A percentile compares a stretch with the other conserved stretches of the same genome.
These are phyloP conservation scores for Berkeleyomyces rouxiae DNA, from an alignment of 2,329 filamentous ascomycete genomes.

Conservation along the genomic window DNA sequence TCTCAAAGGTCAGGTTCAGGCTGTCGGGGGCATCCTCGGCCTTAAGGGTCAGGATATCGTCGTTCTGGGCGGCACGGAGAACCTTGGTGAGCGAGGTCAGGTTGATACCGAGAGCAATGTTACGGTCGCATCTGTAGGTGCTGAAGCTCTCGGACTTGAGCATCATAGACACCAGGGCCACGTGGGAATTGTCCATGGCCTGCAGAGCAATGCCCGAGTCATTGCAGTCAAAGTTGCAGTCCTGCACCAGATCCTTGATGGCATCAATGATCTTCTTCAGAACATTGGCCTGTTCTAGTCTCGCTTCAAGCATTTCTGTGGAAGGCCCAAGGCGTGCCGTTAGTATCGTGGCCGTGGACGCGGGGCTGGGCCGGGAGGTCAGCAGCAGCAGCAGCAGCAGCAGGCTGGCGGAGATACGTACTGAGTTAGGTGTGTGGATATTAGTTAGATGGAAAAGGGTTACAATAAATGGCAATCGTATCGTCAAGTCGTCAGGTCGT, in stretches of 20 bases:
- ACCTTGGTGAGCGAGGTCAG: constrained; percentile 94
- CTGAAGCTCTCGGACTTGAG: constrained; percentile 90
- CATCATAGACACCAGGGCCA: constrained; percentile 97
- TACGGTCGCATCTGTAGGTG: constrained; percentile 95
- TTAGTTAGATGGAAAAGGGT: background rate
- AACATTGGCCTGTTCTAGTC: constrained; percentile 80
- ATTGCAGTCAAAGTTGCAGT: constrained; percentile 99
- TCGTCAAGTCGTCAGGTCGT: background rate
- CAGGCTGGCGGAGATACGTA: background rate
- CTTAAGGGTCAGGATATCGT: constrained; percentile 91
- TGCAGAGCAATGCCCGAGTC: constrained; percentile 95
- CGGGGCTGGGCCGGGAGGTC: background rate
- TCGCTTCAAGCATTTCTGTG: constrained; percentile 76
- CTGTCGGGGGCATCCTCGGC: constrained; percentile 93
- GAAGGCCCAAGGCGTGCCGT: constrained; percentile 1
- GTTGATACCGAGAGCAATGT: constrained; percentile 96
- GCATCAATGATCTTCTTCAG: constrained; percentile 98
- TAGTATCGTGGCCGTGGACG: background rate
- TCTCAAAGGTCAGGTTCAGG: constrained; percentile 92
- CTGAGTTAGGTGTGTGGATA: constrained; percentile 5
- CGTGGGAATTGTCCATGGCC: constrained; percentile 99
- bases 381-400: background rate
- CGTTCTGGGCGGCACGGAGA: constrained; percentile 79
- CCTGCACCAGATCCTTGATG: constrained; percentile 97
- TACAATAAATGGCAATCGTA: background rate